phyloP scores from a whole-genome alignment of 768 basidiomycete genomes.

The Chalciporus pseudorubinellus region DNA sequence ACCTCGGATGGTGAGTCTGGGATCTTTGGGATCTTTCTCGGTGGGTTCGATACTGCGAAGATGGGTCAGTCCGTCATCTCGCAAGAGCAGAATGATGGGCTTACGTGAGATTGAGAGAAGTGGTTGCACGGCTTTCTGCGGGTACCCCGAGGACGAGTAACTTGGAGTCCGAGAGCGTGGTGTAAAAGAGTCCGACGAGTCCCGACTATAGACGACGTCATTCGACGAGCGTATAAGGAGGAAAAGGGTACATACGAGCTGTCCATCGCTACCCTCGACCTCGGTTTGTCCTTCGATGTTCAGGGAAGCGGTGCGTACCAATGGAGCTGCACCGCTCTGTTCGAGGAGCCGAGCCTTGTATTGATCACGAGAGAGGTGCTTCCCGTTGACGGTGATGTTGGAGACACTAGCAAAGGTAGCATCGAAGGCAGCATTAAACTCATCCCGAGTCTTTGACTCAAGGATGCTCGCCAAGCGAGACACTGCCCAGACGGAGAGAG shows the following conservation, averaged over 20 bases:
- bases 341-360: conserved; percentile 39
- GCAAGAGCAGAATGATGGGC: conserved; percentile 6
- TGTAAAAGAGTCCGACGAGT: conserved; percentile 39
- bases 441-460: conserved; percentile 34
- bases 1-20: conserved; percentile 10
- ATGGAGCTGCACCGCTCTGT: conserved; percentile 23
- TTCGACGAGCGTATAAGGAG: background rate
- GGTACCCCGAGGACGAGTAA: conserved; percentile 36
- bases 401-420: conserved; percentile 37
- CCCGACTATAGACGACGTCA: conserved; percentile 18
- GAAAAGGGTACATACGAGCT: conserved; percentile 18
- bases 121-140: conserved; percentile 27
- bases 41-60: conserved; percentile 30
- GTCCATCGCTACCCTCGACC: conserved; percentile 26
- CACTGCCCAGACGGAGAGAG: conserved; percentile 38
- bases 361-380: conserved; percentile 34
- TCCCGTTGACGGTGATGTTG: conserved; percentile 42
- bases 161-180: conserved; percentile 32
- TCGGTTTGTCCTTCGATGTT: conserved; percentile 27
- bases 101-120: conserved; percentile 41
- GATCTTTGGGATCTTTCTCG: conserved; percentile 21
- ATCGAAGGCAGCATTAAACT: conserved; percentile 41
- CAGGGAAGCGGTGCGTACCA: conserved; percentile 17
- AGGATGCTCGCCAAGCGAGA: conserved; percentile 34
- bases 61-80: background rate